Conservation (phyloP, 1,139 yeast genomes). For the Saccharomycopsis crataegensis region DNA sequence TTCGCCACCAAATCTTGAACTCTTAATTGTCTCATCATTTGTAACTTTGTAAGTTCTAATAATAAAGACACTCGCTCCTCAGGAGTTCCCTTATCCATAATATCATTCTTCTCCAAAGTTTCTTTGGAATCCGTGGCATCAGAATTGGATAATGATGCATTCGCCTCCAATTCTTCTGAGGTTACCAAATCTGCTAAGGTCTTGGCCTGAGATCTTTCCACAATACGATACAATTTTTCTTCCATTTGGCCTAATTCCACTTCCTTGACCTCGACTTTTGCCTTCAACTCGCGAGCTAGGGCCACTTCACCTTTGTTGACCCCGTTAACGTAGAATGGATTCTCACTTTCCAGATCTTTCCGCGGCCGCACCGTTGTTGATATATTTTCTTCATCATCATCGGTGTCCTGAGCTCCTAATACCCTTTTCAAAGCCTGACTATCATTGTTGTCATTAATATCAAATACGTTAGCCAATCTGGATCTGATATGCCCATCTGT, state of each 20-base stretch:
- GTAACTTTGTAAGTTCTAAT: slow-evolving; percentile 44
- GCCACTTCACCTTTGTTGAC: neutral
- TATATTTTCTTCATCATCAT: neutral
- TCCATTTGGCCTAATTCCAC: neutral
- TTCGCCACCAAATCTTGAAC: slow-evolving; percentile 35
- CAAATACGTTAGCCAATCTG: slow-evolving; percentile 3
- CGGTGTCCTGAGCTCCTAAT: neutral
- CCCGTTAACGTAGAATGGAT: too few species aligned
- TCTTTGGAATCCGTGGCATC: neutral
- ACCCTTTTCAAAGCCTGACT: slow-evolving; percentile 5
- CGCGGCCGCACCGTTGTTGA: too few species aligned
- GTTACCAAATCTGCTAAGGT: slow-evolving; percentile 18
- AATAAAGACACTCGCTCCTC: slow-evolving; percentile 27
- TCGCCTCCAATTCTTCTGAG: slow-evolving; percentile 4
- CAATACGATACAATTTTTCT: slow-evolving; percentile 4
- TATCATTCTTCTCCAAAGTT: slow-evolving; percentile 17
- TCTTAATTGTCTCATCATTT: slow-evolving; percentile 41
- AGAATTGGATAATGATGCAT: neutral
- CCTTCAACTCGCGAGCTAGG: neutral
- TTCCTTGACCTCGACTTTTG: slow-evolving; percentile 6
- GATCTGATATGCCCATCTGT: slow-evolving; percentile 23
- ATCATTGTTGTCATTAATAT: neutral
- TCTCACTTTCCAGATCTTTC: too few species aligned
- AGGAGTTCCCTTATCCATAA: neutral
- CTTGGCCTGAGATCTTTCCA: slow-evolving; percentile 20